Base-by-base conservation (phyloP, 352 stramenopile species). In the Globisporangium spinosum region DNA sequence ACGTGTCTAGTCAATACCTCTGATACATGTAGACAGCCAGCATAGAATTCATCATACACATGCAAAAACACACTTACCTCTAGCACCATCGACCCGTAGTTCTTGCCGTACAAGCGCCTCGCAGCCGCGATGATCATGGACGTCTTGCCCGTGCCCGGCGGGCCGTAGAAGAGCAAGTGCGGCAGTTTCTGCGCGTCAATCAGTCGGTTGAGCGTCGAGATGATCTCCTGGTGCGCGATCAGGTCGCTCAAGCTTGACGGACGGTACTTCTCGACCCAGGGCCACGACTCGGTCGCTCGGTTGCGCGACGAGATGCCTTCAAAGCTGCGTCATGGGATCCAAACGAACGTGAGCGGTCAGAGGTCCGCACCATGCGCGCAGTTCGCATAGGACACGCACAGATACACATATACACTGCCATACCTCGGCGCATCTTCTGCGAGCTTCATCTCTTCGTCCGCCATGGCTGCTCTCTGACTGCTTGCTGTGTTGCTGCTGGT, bases 241-340 rank as follows among this genome's bases (percentile, higher is more conserved):
- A 99, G 77, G 71, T 99, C 97, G 70, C 97, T 79, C 12, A 99
- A 77, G 60, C 77, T 97, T 23, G 84, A 90, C 23, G 97, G 97
- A 2, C 97, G 91, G 82, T 99, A 99, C 79, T 99, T 99, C 79
- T 99, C 97, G 13, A 99, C 97, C 97, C 97, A 99, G 23, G 97
- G 94, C 81, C 96, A 94, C 57, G 86, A 92, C 69, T 94, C 87
- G 7, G 87, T 95, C 51, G 84, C 80, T 38, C 87, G 82, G 66
- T 93, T 93, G 65, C 78, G 78, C 12, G 83, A 91, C 27, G 87
- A 95, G 60, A 95, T 94, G 69, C 87, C 87, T 63, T 91, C 85
- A 61, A 95, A 95, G 45, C 79, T 83, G 64, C 62, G n/a, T 35
- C 8, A 29, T 1, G 27, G 15, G 12, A n/a, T 45, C 1, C 25